Evolutionary conservation across 495 filamentous ascomycete species (phyloP), one percentile per base, ranked within the genome.

Genomic region (Chaetomium cochliodes): DNA sequence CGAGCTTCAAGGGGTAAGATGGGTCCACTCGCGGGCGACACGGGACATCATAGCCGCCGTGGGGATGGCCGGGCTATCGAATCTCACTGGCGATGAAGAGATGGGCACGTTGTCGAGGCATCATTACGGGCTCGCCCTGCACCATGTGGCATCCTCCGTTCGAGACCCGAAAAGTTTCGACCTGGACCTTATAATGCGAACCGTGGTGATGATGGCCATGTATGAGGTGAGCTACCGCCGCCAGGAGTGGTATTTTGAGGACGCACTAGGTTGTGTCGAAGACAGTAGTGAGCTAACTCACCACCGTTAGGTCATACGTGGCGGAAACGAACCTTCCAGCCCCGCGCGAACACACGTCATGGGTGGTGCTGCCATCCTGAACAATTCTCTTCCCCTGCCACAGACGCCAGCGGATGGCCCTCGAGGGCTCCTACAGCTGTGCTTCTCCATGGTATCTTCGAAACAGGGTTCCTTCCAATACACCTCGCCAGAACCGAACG

Each of bases 41-140:
- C 76, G 72, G 8, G 70, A 74, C 33, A 72, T 77, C 26, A 81
- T 81, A 78, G 74, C 79, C 26, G 80, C 80, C 39, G 73, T 82
- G 18, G 80, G 80, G 25, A 58, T 82, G 26, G 77, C 79, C 4
- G 74, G 76, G 53, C 60, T 80, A 62, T 74, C 78, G 8, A 82
- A 82, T 55, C 67, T 81, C 30, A 69, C 66, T 7, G 78, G 77
- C n/a, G 73, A 81, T 61, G 78, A 76, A 47, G 72, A 73, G 26
- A 66, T 80, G 73, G 74, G 72, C 53, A 69, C 69, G 8, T 26
- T 73, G 55, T 72, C 79, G 22, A 76, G 73, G 22, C 68, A 78
- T 49, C 77, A 81, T 59, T 82, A 82, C 55, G 78, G 78, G 9
- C 46, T 71, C 11, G 77, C 78, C 6, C 57, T 82, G 15, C 76